Percentiles rank a stretch among this genome's conserved stretches.
Conservation (phyloP, 495 filamentous ascomycete species). For the Aspergillus haitiensis region DNA sequence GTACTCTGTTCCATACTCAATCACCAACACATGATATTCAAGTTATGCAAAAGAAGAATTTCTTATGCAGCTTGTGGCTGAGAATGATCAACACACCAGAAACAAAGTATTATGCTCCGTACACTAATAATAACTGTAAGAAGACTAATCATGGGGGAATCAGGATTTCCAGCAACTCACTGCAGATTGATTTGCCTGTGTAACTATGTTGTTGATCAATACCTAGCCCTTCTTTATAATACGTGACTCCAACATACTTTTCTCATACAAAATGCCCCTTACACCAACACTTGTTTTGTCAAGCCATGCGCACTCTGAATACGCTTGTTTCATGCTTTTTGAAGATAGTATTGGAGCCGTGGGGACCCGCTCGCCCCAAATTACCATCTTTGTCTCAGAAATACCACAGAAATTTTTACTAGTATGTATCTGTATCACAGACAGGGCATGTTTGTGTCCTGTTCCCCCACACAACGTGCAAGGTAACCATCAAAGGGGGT, state of each 20-base stretch:
- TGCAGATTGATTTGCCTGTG: slow-evolving; percentile 15
- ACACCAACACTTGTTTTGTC: slow-evolving; percentile 10
- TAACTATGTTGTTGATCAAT: slow-evolving; percentile 15
- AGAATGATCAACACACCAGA: slow-evolving; percentile 15
- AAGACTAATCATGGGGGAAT: slow-evolving; percentile 17
- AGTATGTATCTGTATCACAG: background rate
- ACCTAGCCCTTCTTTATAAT: background rate
- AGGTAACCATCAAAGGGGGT: slow-evolving; percentile 13
- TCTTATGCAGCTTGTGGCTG: slow-evolving; percentile 10
- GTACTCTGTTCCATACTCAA: background rate
- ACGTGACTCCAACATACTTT: slow-evolving; percentile 10
- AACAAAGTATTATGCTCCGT: slow-evolving; percentile 9
- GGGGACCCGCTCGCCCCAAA: slow-evolving; percentile 20
- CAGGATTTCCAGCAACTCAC: background rate
- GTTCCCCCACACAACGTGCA: slow-evolving; percentile 20
- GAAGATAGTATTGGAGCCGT: background rate
- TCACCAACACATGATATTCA: background rate
- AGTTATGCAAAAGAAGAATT: slow-evolving; percentile 11
- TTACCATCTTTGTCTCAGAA: slow-evolving; percentile 14
- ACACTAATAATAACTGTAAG: slow-evolving; percentile 21
- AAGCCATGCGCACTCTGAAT: slow-evolving; percentile 21
- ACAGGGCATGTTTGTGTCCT: slow-evolving; percentile 5
- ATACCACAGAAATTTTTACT: background rate
- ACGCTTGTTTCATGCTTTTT: slow-evolving; percentile 15
- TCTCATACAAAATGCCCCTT: slow-evolving; percentile 2